These are phyloP conservation scores for Lonicera japonica DNA, from an alignment of 129 eudicot genomes.

Conservation along the genomic window DNA sequence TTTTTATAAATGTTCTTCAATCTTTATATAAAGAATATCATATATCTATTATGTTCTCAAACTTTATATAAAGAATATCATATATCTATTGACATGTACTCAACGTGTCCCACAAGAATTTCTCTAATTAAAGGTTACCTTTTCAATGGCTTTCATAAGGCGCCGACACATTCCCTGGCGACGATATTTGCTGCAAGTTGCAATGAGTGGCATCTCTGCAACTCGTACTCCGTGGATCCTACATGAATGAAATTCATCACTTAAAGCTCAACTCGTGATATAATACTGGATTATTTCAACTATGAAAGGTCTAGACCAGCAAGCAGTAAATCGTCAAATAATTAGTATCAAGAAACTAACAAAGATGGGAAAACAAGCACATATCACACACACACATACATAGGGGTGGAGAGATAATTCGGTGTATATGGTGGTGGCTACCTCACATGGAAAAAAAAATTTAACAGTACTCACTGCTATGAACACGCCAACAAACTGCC, in stretches of 20 bases:
- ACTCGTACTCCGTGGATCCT: slow-evolving; percentile 80
- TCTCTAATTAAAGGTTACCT: slow-evolving; percentile 42
- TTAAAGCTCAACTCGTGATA: background rate
- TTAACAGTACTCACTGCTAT: no score
- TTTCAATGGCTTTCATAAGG: slow-evolving; percentile 63
- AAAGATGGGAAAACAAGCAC: background rate
- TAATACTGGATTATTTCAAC: background rate
- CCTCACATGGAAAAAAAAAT: no score
- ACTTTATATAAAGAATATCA: no score
- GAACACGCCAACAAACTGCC: no score
- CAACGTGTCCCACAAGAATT: no score
- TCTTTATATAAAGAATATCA: no score
- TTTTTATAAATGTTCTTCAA: no score
- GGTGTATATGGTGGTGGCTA: no score
- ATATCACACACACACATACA: no score
- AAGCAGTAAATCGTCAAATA: background rate
- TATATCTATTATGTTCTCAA: no score
- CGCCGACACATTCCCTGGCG: slow-evolving; percentile 98
- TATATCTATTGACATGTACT: no score
- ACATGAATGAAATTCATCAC: slow-evolving; percentile 4
- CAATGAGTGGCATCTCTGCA: slow-evolving; percentile 95
- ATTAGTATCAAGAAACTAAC: background rate
- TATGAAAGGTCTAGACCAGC: background rate
- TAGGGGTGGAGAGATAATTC: no score
- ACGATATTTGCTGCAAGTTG: slow-evolving; percentile 81